Conservation (phyloP, 1,284 basidiomycete genomes). For the Irpex sp. region DNA sequence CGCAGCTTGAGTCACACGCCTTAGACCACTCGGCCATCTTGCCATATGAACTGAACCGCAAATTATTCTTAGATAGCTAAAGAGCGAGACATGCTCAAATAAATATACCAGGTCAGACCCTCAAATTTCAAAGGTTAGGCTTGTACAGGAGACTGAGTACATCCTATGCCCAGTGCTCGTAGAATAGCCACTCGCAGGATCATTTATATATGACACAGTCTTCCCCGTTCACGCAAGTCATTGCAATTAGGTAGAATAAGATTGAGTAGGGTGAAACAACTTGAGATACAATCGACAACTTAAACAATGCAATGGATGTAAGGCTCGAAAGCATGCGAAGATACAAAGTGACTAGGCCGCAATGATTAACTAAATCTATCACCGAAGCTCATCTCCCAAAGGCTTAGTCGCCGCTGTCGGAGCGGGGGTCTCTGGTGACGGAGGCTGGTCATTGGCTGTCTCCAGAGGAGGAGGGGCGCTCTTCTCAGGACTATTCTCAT, state of each 20-base stretch:
- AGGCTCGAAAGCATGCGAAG: background rate
- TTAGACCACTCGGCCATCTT: conserved; percentile 7
- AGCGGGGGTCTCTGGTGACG: conserved; percentile 28
- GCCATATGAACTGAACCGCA: background rate
- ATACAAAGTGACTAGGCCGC: background rate
- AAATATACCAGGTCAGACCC: too few relatives aligned
- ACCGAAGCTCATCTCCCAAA: conserved; percentile 18
- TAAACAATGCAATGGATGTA: background rate
- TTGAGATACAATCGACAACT: background rate
- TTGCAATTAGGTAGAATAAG: too few relatives aligned
- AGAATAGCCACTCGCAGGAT: too few relatives aligned
- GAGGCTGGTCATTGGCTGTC: conserved; percentile 16
- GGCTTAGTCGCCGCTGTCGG: conserved; percentile 52
- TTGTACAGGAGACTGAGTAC: too few relatives aligned
- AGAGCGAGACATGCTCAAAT: too few relatives aligned
- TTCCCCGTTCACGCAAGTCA: too few relatives aligned
- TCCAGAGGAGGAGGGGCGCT: conserved; percentile 59
- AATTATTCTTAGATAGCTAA: background rate
- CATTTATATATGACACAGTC: too few relatives aligned
- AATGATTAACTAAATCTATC: conserved; percentile 10
- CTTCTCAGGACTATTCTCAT: conserved; percentile 60
- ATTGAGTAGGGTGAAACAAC: background rate
- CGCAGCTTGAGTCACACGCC: conserved; percentile 3
- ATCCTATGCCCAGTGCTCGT: too few relatives aligned
- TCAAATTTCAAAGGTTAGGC: too few relatives aligned